Evolutionary conservation across 192 early-diverging fungal species (phyloP).

Genomic region (Mortierella hygrophila): DNA sequence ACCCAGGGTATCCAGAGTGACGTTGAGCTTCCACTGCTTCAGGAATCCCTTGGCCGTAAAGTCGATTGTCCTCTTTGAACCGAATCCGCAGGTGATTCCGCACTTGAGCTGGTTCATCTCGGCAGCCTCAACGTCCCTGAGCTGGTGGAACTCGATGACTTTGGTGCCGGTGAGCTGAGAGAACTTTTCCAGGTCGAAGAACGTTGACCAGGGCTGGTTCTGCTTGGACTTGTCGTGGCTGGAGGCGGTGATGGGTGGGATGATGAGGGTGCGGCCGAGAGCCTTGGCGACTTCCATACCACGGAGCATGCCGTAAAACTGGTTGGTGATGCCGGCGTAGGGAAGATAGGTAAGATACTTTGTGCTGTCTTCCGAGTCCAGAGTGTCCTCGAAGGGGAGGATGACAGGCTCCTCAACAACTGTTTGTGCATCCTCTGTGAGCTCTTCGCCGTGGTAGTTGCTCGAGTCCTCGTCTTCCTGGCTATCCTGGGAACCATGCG

Average conservation of each 20-base stretch:
- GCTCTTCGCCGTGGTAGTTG: neutral
- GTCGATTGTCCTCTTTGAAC: constrained; percentile 44
- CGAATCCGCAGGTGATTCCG: constrained; percentile 52
- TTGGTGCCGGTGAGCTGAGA: constrained; percentile 27
- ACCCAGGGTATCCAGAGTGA: constrained; percentile 10
- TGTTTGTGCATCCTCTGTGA: neutral
- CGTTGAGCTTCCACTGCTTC: constrained; percentile 47
- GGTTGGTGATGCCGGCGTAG: constrained; percentile 56
- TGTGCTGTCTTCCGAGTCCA: constrained; percentile 22
- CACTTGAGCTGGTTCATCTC: constrained; percentile 41
- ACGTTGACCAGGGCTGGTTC: constrained; percentile 53
- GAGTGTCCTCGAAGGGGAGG: constrained; percentile 32
- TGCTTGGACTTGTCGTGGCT: constrained; percentile 55
- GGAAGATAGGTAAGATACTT: constrained; percentile 50
- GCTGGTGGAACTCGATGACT: constrained; percentile 43
- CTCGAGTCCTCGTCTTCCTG: neutral
- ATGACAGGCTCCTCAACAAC: neutral
- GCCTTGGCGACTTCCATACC: constrained; percentile 52
- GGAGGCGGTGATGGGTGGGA: constrained; percentile 55
- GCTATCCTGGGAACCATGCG: constrained; percentile 5
- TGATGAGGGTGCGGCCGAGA: constrained; percentile 38
- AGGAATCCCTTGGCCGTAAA: constrained; percentile 54
- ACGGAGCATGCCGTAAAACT: constrained; percentile 54
- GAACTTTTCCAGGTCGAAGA: constrained; percentile 39
- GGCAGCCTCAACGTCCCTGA: constrained; percentile 27